These are phyloP conservation scores for Dipteronia sinensis DNA, from an alignment of 345 rosid genomes.

Conservation along the genomic window DNA sequence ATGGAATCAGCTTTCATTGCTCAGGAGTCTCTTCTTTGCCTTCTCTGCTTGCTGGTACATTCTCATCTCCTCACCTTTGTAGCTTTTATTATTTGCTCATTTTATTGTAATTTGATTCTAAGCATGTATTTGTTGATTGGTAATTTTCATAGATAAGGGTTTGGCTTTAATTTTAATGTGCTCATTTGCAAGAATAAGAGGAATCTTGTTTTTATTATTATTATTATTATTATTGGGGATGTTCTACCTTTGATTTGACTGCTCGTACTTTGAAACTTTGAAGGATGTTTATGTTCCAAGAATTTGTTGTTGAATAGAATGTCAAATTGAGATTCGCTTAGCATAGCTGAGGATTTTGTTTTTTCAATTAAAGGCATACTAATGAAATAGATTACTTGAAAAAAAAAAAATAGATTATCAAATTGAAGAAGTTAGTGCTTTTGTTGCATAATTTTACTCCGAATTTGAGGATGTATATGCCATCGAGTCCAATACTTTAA, in stretches of 20 bases:
- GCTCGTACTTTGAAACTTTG: not conserved
- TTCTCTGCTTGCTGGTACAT: slow-evolving; percentile 11
- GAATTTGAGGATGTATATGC: not conserved
- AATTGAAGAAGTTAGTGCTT: not conserved
- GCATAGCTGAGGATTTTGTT: not conserved
- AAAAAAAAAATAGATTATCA: too few species aligned
- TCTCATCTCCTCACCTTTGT: not conserved
- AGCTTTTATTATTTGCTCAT: not conserved
- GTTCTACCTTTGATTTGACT: too few species aligned
- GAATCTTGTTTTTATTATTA: too few species aligned
- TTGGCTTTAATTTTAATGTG: too few species aligned
- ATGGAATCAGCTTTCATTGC: not conserved
- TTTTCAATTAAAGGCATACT: not conserved
- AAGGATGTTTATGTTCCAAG: not conserved
- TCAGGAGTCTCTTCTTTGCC: slow-evolving; percentile 12
- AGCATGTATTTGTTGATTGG: not conserved
- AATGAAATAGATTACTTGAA: too few species aligned
- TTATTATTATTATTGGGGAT: too few species aligned
- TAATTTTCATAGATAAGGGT: too few species aligned
- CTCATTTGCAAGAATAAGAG: too few species aligned
- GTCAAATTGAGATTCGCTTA: not conserved
- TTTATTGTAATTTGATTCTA: not conserved
- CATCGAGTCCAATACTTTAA: too few species aligned
- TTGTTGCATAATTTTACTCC: not conserved
- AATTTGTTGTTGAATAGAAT: not conserved